Percentiles rank a stretch among this genome's conserved stretches.
Conservation (phyloP, 2,329 filamentous ascomycete species). For the Eutypa lata region DNA sequence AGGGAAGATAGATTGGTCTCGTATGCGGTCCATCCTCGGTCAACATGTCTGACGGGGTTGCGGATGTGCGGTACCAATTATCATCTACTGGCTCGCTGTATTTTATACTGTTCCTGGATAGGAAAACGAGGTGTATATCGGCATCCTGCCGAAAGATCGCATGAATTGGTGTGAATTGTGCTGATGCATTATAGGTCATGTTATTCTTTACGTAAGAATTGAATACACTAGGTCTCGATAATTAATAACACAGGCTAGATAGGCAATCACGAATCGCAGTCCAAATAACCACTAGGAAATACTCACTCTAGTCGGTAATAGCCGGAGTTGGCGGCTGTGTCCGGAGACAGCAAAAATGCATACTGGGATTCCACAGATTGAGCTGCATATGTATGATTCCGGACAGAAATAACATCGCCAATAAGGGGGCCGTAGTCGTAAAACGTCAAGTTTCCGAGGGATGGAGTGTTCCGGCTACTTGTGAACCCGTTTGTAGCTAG, state of each 20-base stretch:
- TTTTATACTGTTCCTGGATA: neutral
- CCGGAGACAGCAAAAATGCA: neutral
- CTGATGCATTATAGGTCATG: neutral
- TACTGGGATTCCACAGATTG: neutral
- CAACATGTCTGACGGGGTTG: neutral
- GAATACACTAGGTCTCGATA: neutral
- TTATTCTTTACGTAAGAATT: neutral
- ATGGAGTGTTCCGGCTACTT: neutral
- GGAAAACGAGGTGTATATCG: neutral
- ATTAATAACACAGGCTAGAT: neutral
- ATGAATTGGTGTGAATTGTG: neutral
- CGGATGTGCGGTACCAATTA: neutral
- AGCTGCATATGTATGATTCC: constrained; percentile 1
- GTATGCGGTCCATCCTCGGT: neutral
- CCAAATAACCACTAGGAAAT: no score
- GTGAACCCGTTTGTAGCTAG: constrained; percentile 5
- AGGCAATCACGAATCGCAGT: no score
- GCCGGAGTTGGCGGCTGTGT: neutral
- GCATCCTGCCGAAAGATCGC: neutral
- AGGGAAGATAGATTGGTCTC: neutral
- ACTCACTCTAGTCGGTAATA: neutral
- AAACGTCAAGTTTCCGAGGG: neutral
- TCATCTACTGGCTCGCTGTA: neutral
- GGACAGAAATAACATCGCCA: neutral
- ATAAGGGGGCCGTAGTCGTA: constrained; percentile 8